phyloP scores from a whole-genome alignment of 2,329 filamentous ascomycete species.

The Aureobasidium vineae region DNA sequence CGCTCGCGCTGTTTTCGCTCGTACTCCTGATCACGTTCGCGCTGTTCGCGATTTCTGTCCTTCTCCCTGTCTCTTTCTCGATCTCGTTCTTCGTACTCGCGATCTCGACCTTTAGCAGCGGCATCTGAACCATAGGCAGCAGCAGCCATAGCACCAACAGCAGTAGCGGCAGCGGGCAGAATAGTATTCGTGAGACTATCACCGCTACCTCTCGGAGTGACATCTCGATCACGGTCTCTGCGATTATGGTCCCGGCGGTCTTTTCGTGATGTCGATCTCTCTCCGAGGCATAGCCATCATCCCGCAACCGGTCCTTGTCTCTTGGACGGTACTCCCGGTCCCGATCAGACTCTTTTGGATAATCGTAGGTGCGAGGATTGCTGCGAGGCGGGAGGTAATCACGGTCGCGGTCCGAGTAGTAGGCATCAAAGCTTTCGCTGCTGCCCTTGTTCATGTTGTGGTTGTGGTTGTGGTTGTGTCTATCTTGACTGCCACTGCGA shows the following conservation, averaged over 20 bases:
- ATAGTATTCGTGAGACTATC: constrained; percentile 28
- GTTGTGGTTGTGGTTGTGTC: constrained; percentile 30
- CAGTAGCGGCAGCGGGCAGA: constrained; percentile 29
- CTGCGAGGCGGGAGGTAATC: constrained; percentile 24
- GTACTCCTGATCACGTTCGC: constrained; percentile 22
- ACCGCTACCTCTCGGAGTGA: constrained; percentile 29
- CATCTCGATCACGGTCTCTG: constrained; percentile 35
- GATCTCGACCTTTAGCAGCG: constrained; percentile 27
- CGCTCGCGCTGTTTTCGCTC: constrained; percentile 22
- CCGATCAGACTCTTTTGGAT: constrained; percentile 27
- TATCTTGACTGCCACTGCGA: constrained; percentile 35
- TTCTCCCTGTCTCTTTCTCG: constrained; percentile 30
- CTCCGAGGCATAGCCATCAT: constrained; percentile 24
- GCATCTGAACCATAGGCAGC: constrained; percentile 28
- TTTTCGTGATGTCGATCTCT: constrained; percentile 29
- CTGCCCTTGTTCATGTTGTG: constrained; percentile 34
- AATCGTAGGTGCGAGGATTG: constrained; percentile 33
- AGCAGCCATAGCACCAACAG: constrained; percentile 29
- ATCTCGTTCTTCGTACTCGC: constrained; percentile 31
- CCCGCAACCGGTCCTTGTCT: constrained; percentile 27
- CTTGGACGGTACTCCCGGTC: constrained; percentile 26
- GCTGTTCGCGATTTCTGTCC: constrained; percentile 25
- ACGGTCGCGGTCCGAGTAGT: constrained; percentile 33
- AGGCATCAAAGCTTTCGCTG: constrained; percentile 45
- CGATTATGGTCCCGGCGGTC: constrained; percentile 36